Base-by-base conservation (phyloP, 257 asterid genomes). In the Capsicum chinense region DNA sequence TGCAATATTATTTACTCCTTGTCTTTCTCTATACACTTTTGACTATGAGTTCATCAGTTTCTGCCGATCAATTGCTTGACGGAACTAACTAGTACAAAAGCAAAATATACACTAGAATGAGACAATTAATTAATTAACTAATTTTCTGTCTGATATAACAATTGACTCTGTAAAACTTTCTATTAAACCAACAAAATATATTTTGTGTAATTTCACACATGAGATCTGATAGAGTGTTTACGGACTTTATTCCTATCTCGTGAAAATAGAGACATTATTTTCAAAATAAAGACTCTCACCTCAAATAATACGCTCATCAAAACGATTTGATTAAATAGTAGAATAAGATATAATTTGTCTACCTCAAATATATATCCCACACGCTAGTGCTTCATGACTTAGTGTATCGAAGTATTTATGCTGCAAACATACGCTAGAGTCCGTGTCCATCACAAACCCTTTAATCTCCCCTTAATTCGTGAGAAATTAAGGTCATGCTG, bases 181-280 rank as follows among this genome's bases (percentile, higher is more conserved):
- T 47, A 5, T 19, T 44, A 47, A 17, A 71, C 9, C 58, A n/a
- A 11, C 11, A 12, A 70, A 64, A 26, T 10, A 63, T 63, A 63
- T 7, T 6, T 2, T 1, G 0, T 5, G 1, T 63, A 33, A 35
- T 66, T 6, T 5, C 0, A 13, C 2, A 4, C 3, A 0, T 33
- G 13, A 1, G 5, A 0, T 64, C 0, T 63, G 0, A 5, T 63
- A 0, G 0, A 63, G 0, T 60, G 37, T 63, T 21, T 5, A 16
- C 0, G 26, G 13, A 66, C 35, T 0, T 64, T 64, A 21, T 0
- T 9, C 0, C 0, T 66, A 66, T 2, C 1, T 66, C 8, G 35
- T 37, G 9, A 3, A 33, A 2, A 0, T 35, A 67, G 3, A 67
- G 0, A 21, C 0, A 21, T 21, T 26, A 5, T 63, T 0, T n/a